Base-by-base conservation (phyloP, 148 eudicot species). In the Camellia lanceoleosa region DNA sequence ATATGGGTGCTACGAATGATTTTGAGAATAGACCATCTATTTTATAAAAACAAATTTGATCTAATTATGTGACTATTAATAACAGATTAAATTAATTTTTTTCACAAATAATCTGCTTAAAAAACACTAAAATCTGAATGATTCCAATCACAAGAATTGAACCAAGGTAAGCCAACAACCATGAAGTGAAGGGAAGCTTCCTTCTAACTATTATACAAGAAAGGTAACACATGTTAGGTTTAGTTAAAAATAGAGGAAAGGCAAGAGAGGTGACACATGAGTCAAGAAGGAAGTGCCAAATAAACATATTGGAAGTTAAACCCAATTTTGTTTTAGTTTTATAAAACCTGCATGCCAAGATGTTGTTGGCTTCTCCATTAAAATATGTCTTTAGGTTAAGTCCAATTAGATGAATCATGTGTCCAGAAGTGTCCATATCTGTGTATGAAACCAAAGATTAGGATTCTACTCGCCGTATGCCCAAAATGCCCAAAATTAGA, bases 351-450 rank as follows among this genome's bases (percentile, higher is more conserved):
- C 38, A 67, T 14, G 71, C 49, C 80, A 77, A 38, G 23, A 64
- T 52, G 51, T 38, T 44, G 5, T 66, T 38, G 59, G 80, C 74
- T 78, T 78, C 80, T 43, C n/a, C 13, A 16, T 7, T 4, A 68
- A 54, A 44, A n/a, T 55, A 78, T 3, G 42, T 30, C 51, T 55
- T 64, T 67, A 30, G 38, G 38, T 30, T 30, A 1, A 30, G 38
- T 30, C 38, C 61, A 58, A 6, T 3, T 6, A 58, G 8, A 77
- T 20, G 14, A 64, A 23, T 43, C 67, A 38, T 30, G 55, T 68
- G 7, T 14, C 16, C 46, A 76, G 61, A 44, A 49, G 38, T 75
- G 68, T 75, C 51, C 69, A 44, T 1, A 76, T 14, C 10, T 42
- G 16, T 16, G 46, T 68, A 30, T 67, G 64, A 20, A 30, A 75